Evolutionary conservation across 371 early-diverging fungal species (phyloP).

Genomic region (Rhizopus arrhizus): DNA sequence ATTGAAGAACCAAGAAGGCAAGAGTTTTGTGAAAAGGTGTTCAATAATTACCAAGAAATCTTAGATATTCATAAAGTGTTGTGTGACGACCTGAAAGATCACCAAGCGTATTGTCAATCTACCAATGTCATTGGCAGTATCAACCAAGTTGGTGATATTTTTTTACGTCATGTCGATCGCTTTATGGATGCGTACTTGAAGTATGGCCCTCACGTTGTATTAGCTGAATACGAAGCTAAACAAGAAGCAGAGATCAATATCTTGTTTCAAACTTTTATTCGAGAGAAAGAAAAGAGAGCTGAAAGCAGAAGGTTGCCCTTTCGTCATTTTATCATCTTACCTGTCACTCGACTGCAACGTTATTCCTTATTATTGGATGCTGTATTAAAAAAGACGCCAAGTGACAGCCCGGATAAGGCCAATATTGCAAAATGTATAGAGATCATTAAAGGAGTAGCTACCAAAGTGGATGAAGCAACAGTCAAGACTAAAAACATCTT

Average conservation of each 20-base stretch:
- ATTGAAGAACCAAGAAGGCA: slow-evolving; percentile 65
- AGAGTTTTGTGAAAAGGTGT: slow-evolving; percentile 74
- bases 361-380: slow-evolving; percentile 87
- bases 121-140: slow-evolving; percentile 57
- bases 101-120: slow-evolving; percentile 69
- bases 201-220: slow-evolving; percentile 87
- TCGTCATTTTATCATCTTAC: slow-evolving; percentile 58
- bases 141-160: slow-evolving; percentile 84
- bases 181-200: slow-evolving; percentile 76
- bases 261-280: slow-evolving; percentile 75
- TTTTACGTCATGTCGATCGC: slow-evolving; percentile 66
- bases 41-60: slow-evolving; percentile 81
- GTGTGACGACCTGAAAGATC: slow-evolving; percentile 65
- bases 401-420: slow-evolving; percentile 53
- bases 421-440: slow-evolving; percentile 61
- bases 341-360: slow-evolving; percentile 86
- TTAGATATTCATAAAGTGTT: slow-evolving; percentile 71
- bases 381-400: slow-evolving; percentile 80
- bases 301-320: slow-evolving; percentile 68
- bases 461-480: slow-evolving; percentile 43
- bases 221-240: slow-evolving; percentile 80
- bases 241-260: slow-evolving; percentile 68
- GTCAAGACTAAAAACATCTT: slow-evolving; percentile 31
- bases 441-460: slow-evolving; percentile 71
- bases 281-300: slow-evolving; percentile 63